Evolutionary conservation across 164 flowering plant genomes (phyloP), one percentile per base, ranked within the genome.

Genomic region (Magnolia officinalis): DNA sequence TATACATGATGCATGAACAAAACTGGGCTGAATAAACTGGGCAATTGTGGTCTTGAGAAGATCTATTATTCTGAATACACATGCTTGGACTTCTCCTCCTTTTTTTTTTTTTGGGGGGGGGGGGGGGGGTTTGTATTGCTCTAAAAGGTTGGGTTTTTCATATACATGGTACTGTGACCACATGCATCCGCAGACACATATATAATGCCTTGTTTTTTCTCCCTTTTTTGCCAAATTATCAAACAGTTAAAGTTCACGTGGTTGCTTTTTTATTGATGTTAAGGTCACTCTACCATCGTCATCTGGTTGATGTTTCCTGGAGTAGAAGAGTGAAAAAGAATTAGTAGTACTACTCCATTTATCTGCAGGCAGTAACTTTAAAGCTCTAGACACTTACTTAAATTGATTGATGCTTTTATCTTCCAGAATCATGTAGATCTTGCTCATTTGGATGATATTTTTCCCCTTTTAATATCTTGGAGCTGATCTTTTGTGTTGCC

Each of bases 401-500:
- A 26, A 64, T 64, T 64, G 24, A 6, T 64, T 21, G 24, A 20
- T 64, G 67, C 10, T 64, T 64, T 64, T 64, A 64, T 16, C 23
- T 72, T 72, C 55, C 50, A n/a, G 5, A 58, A n/a, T 72, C 20
- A 24, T 58, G n/a, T 61, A 73, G 23, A 21, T 16, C 9, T 26
- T 31, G 11, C 63, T 59, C 29, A 19, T 19, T 9, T 8, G 31
- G 10, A 50, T 26, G 45, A 23, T 16, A 29, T 23, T 11, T 1
- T 29, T 7, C 18, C 8, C n/a, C 29, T 26, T 24, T 49, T 19
- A 55, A 50, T 24, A 8, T 19, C 8, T 20, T 74, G 61, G 61
- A 29, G 24, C 20, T 79, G 59, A 70, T 77, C 21, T 65, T 31
- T 24, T 37, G 50, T 26, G 61, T 26, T 74, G 14, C 69, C 67